Evolutionary conservation across 371 early-diverging fungal species (phyloP).

Genomic region (Mucor racemosus): DNA sequence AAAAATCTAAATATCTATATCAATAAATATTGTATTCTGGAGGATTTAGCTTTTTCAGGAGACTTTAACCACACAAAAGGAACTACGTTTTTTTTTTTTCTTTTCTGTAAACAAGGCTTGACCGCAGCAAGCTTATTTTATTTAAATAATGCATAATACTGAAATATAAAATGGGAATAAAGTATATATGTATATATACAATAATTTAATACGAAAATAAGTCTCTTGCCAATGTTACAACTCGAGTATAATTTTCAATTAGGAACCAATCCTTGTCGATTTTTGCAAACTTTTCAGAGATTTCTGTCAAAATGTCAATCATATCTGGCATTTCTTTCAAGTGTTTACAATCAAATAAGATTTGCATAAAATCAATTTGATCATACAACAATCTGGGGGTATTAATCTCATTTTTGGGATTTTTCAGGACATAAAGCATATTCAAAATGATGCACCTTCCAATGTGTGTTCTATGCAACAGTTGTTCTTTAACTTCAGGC

Average conservation of each 20-base stretch:
- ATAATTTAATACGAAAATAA: not conserved
- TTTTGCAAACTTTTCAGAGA: not conserved
- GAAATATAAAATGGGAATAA: not conserved
- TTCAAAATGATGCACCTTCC: not conserved
- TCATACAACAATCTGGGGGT: not conserved
- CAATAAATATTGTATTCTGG: no score
- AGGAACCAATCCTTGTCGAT: not conserved
- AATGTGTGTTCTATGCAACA: not conserved
- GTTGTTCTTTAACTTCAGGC: conserved; percentile 3
- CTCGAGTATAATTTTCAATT: not conserved
- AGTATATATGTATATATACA: not conserved
- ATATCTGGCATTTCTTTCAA: not conserved
- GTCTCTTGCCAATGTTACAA: not conserved
- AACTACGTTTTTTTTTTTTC: not conserved
- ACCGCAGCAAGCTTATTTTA: not conserved
- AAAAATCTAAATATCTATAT: not conserved
- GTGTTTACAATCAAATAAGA: not conserved
- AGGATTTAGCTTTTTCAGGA: not conserved
- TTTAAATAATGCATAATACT: not conserved
- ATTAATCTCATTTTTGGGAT: not conserved
- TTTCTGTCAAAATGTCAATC: not conserved
- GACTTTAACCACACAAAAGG: not conserved
- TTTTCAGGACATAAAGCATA: not conserved
- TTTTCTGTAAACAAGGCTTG: not conserved
- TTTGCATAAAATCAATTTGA: not conserved